These are phyloP conservation scores for Penicillium paxilli DNA, from an alignment of 495 filamentous ascomycete genomes.

Conservation along the genomic window DNA sequence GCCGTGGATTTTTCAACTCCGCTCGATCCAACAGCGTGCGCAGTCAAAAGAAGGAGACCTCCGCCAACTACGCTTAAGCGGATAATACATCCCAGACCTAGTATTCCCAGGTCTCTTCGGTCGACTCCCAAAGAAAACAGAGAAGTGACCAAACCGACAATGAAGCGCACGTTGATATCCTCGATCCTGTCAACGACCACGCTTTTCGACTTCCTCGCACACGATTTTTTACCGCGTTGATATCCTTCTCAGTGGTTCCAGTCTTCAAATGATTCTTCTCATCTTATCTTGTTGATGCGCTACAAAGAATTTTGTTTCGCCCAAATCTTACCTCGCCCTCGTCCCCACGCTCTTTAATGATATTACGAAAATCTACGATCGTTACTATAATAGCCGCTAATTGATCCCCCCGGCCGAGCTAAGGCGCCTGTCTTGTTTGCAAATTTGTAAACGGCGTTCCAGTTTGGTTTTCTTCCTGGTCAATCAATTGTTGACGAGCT, in stretches of 20 bases:
- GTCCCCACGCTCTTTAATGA: constrained; percentile 13
- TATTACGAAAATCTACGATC: constrained; percentile 30
- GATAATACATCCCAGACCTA: not conserved
- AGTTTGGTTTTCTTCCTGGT: not conserved
- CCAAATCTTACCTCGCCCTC: not conserved
- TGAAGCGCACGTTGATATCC: not conserved
- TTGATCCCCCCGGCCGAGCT: not conserved
- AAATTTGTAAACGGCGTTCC: not conserved
- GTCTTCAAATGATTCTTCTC: constrained; percentile 5
- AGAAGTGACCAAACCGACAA: not conserved
- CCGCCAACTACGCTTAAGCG: constrained; percentile 25
- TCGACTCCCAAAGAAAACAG: not conserved
- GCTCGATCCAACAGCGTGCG: constrained; percentile 34
- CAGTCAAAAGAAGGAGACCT: constrained; percentile 36
- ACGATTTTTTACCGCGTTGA: constrained; percentile 14
- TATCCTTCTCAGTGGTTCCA: constrained; percentile 12
- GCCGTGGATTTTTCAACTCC: constrained; percentile 45
- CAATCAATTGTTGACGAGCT: constrained; percentile 18
- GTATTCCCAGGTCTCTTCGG: not conserved
- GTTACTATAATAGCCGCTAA: constrained; percentile 15
- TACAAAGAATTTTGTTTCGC: not conserved
- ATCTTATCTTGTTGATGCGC: constrained; percentile 1
- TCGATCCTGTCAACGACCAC: constrained; percentile 3
- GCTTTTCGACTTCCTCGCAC: not conserved
- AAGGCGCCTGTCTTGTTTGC: too few species aligned